These are phyloP conservation scores for Xylaria sp. DNA, from an alignment of 495 filamentous ascomycete species.

Conservation along the genomic window DNA sequence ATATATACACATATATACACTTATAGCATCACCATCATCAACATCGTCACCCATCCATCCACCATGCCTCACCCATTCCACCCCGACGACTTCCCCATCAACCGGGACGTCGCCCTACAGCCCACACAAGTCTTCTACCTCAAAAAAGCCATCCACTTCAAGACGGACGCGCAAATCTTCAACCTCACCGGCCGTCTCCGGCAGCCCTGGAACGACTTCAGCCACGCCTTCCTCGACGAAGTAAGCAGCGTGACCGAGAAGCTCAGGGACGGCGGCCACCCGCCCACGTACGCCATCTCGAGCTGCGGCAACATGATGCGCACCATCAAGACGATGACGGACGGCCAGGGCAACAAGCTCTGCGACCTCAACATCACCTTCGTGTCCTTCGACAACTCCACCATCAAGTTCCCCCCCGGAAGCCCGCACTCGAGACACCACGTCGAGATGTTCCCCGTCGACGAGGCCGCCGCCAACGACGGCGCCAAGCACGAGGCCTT, in stretches of 20 bases:
- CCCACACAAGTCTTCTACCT: slow-evolving; percentile 36
- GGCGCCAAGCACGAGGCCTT: slow-evolving; percentile 41
- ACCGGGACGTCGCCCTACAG: slow-evolving; percentile 31
- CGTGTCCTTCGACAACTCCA: slow-evolving; percentile 37
- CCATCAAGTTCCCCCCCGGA: slow-evolving; percentile 35
- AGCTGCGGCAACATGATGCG: slow-evolving; percentile 44
- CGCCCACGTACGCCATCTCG: slow-evolving; percentile 36
- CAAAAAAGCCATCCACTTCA: slow-evolving; percentile 41
- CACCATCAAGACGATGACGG: slow-evolving; percentile 38
- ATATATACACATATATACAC: neutral
- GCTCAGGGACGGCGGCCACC: neutral
- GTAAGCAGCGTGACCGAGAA: slow-evolving; percentile 28
- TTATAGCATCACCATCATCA: neutral
- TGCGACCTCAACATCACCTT: slow-evolving; percentile 44
- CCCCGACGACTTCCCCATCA: slow-evolving; percentile 44
- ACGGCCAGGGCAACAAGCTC: slow-evolving; percentile 31
- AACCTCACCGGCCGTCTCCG: slow-evolving; percentile 29
- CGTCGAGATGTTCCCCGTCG: slow-evolving; percentile 40
- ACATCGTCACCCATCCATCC: neutral
- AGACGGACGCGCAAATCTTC: slow-evolving; percentile 35
- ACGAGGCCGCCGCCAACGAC: slow-evolving; percentile 26
- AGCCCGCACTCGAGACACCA: slow-evolving; percentile 37
- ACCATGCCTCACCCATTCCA: slow-evolving; percentile 41
- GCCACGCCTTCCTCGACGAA: slow-evolving; percentile 39
- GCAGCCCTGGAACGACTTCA: slow-evolving; percentile 35